phyloP scores from a whole-genome alignment of 306 rosid species.

The Rosa rugosa region DNA sequence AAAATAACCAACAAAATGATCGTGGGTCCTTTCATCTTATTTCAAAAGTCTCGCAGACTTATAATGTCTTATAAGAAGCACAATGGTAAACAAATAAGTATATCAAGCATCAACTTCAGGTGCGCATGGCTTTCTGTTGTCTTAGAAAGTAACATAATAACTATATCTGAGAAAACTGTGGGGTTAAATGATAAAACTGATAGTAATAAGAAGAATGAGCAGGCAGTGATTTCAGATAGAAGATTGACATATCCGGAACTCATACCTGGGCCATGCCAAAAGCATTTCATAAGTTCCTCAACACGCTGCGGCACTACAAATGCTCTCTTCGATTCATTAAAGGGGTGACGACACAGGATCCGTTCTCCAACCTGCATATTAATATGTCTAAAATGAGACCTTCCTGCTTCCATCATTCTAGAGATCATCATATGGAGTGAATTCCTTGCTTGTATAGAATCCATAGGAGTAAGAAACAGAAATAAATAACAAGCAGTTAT shows the following conservation, averaged over 20 bases:
- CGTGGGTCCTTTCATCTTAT: neutral
- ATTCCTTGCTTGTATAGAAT: neutral
- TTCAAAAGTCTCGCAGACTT: neutral
- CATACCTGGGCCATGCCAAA: constrained; percentile 88
- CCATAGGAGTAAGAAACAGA: neutral
- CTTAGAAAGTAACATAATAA: neutral
- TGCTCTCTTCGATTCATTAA: constrained; percentile 97
- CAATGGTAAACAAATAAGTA: neutral
- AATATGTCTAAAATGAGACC: constrained; percentile 17
- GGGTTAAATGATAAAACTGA: neutral
- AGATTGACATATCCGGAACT: constrained; percentile 7
- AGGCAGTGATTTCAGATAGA: neutral
- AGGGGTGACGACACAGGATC: constrained; percentile 93
- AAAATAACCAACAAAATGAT: neutral
- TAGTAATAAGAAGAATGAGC: neutral
- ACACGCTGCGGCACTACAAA: constrained; percentile 93
- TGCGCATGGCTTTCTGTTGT: neutral
- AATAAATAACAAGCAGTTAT: neutral
- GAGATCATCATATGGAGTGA: neutral
- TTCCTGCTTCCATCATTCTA: constrained; percentile 13
- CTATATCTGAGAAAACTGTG: neutral
- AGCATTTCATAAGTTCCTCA: constrained; percentile 92
- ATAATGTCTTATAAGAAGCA: neutral
- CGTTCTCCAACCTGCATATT: constrained; percentile 81
- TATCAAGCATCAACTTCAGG: neutral